Base-by-base conservation (phyloP, 768 basidiomycete species). In the Tephrocybe sp. region DNA sequence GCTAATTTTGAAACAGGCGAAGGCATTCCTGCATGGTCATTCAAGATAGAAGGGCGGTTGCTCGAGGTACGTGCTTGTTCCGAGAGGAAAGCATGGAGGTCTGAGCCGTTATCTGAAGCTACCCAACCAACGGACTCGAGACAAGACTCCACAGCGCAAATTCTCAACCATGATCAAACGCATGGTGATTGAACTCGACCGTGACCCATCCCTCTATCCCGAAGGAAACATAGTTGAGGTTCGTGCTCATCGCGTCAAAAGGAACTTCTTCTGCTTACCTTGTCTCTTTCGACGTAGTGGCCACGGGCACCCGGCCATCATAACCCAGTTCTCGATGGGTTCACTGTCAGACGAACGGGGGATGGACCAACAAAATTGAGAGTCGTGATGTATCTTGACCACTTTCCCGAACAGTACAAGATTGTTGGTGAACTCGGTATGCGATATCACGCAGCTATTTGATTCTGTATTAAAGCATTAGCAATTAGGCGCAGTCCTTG, bases 191-290 rank as follows among this genome's bases (percentile, higher is more conserved):
- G 95, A 98, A 59, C 72, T 96, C 28, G 94, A 96, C 59, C 81
- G 91, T 15, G 93, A 96, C 65, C 80, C 90, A 3, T 73, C 79
- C 4, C 66, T 90, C 39, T 94, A 90, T 63, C 80, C 89, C 1
- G 92, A 96, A 44, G 83, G 86, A 18, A 96, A 95, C 60, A 85
- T 94, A 14, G 84, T 96, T 30, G 94, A 97, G 82, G 95, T 93
- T 55, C 30, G 78, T 48, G 14, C 36, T 23, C 9, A 24, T 30
- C 28, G 28, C 5, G 32, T 3, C 10, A 32, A 14, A 24, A 18
- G 43, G 2, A 11, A n/a, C 4, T 26, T 43, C 2, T 25, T n/a
- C n/a, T 20, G 17, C 23, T 33, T 4, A 50, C 28, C 34, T 36
- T 48, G 24, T 45, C 32, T n/a, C n/a, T n/a, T n/a, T n/a, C n/a